Percentiles rank a stretch among this genome's conserved stretches.
phyloP scores from a whole-genome alignment of 2,329 filamentous ascomycete species.

The Phaeosphaeriaceae sp. region DNA sequence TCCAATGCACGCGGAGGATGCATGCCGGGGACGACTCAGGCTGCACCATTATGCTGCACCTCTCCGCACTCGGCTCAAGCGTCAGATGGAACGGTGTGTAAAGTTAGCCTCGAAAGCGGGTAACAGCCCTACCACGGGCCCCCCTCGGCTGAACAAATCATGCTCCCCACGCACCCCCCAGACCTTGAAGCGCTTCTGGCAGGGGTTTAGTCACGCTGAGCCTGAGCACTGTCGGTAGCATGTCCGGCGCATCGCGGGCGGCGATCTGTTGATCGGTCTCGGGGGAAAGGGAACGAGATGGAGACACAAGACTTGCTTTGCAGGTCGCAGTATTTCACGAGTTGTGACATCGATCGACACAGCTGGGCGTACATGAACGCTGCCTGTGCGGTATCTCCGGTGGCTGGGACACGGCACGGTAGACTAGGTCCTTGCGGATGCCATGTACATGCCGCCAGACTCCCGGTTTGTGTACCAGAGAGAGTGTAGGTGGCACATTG shows the following conservation, averaged over 20 bases:
- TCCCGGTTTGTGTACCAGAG: slow-evolving; percentile 6
- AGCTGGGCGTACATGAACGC: slow-evolving; percentile 15
- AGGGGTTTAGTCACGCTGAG: slow-evolving; percentile 10
- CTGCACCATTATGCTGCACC: slow-evolving; percentile 23
- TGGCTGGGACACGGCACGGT: slow-evolving; percentile 17
- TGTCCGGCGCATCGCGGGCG: not conserved
- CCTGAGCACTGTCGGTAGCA: slow-evolving; percentile 1
- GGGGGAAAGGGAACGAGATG: not conserved
- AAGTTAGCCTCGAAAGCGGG: slow-evolving; percentile 20
- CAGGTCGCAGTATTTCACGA: slow-evolving; percentile 5
- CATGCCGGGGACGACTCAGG: slow-evolving; percentile 18
- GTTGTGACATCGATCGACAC: slow-evolving; percentile 10
- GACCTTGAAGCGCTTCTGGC: slow-evolving; percentile 14
- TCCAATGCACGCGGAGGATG: slow-evolving; percentile 4
- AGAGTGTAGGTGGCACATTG: not conserved
- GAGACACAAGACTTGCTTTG: slow-evolving; percentile 1
- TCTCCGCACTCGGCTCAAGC: slow-evolving; percentile 20
- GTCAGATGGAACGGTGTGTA: slow-evolving; percentile 16
- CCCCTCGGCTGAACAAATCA: slow-evolving; percentile 10
- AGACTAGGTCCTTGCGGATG: slow-evolving; percentile 2
- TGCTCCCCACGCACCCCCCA: slow-evolving; percentile 15
- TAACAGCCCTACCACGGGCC: slow-evolving; percentile 28
- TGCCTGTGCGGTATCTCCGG: slow-evolving; percentile 19
- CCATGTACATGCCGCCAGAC: not conserved
- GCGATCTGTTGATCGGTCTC: slow-evolving; percentile 12